Base-by-base conservation (phyloP, 2,329 filamentous ascomycete species). In the Aureobasidium melanogenum region DNA sequence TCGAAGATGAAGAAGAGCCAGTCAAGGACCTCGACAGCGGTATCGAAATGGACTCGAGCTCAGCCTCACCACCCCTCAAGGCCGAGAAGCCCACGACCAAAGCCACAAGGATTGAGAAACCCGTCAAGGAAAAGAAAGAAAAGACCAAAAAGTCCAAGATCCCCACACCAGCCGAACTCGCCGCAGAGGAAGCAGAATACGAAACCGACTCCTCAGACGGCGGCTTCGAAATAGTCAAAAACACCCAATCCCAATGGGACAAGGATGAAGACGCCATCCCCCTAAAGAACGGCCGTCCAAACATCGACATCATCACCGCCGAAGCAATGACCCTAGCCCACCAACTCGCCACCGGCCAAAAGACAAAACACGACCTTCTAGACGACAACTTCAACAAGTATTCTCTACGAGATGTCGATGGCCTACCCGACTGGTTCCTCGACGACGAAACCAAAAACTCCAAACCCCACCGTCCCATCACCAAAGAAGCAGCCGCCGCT, bases 311-410 rank as follows among this genome's bases (percentile, higher is more conserved):
- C 69, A 96, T 97, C 70, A 99, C 94, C n/a, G 94, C 91, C 5
- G 94, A 99, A 79, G 94, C 95, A 65, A 99, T 99, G 94, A 95
- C 93, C 0, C 82, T 99, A 17, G 95, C 94, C 0, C 94, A 97
- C 66, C 84, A 91, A 70, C 86, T 99, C 63, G 94, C 92, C 3
- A 91, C 88, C 0, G 93, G 93, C 47, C 83, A 93, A 71, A 92
- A 88, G 74, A 88, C 87, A 0, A 88, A 84, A 48, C 76, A 88
- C 60, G 90, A 97, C 67, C 78, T 96, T 5, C 78, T 93, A 48
- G 95, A 99, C 70, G 93, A 97, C 64, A 87, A 86, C 43, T 99
- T 94, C 82, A 97, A 96, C 79, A 94, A 91, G 73, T 89, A 88
- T 72, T 84, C 91, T 2, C 92, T 96, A 79, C 90, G 92, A 56